Evolutionary conservation across 2,329 filamentous ascomycete genomes (phyloP), one percentile per base, ranked within the genome.

Genomic region (Periglandula ipomoeae): DNA sequence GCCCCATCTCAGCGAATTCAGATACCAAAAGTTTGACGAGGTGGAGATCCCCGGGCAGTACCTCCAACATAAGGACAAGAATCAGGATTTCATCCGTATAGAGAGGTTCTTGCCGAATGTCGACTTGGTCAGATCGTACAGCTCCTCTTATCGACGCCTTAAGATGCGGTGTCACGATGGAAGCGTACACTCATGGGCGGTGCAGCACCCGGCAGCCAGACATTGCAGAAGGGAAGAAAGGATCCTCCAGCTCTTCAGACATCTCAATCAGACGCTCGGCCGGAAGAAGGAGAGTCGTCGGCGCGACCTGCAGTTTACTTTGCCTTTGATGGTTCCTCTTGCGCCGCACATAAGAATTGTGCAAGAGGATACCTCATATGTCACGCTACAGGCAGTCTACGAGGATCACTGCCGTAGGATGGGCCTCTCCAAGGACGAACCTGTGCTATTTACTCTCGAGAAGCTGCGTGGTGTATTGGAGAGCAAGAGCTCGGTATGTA

Each of bases 31-130:
- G 66, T 96, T 98, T 57, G 93, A 99, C 61, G 94, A 98, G 59
- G 91, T 99, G 11, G 93, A 99, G 67, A 82, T 99, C 32, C 94
- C 94, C 3, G 93, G 93, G 0, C 93, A 99, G 64, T 99, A 99
- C 65, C 72, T 96, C 54, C 84, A 95, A 63, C 93, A 96, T 70
- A 94, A 93, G 66, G 94, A 99, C 61, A 98, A 97, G 78, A 98
- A 98, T 65, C 89, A 95, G 59, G 93, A 98, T 65, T 98, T 99
- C 63, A 85, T 98, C 56, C 85, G 90, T 41, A 97, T 98, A 56
- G 94, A 98, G 65, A 85, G 91, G 22, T 98, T 98, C 79, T 70
- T 98, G 58, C 90, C 94, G 9, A 87, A 93, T 55, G 89, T 99
- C 19, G 91, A 98, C 58, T 76, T 97, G 46, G 87, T 98, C 38